These are phyloP conservation scores for Zopfia rhizophila DNA, from an alignment of 2,329 filamentous ascomycete species.

Conservation along the genomic window DNA sequence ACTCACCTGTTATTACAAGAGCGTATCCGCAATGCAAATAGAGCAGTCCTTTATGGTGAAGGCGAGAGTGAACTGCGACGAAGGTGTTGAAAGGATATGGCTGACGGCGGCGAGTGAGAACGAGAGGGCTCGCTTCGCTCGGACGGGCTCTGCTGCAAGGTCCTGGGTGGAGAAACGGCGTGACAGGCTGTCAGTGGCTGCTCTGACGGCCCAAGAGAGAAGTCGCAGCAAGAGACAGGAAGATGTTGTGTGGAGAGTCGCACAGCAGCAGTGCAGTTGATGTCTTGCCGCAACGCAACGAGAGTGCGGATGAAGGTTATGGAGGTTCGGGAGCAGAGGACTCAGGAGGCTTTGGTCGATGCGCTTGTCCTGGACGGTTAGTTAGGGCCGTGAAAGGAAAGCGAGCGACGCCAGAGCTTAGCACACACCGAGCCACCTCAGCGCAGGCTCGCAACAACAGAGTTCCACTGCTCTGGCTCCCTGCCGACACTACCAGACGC, in stretches of 20 bases:
- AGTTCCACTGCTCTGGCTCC: neutral
- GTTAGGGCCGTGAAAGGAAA: neutral
- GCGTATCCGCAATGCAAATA: constrained; percentile 8
- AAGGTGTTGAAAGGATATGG: constrained; percentile 40
- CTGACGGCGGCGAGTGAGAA: constrained; percentile 35
- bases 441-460: no score
- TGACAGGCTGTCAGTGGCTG: constrained; percentile 22
- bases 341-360: constrained; percentile 10
- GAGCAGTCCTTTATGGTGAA: constrained; percentile 26
- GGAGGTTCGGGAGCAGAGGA: constrained; percentile 15
- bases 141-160: constrained; percentile 40
- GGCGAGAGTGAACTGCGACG: constrained; percentile 7
- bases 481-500: neutral
- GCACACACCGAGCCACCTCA: no score
- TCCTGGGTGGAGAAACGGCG: constrained; percentile 35
- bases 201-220: constrained; percentile 19
- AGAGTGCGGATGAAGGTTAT: constrained; percentile 23
- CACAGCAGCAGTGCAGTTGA: constrained; percentile 36
- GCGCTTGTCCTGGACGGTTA: neutral
- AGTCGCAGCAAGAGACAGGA: constrained; percentile 36
- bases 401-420: neutral
- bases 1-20: constrained; percentile 38
- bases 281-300: constrained; percentile 28
- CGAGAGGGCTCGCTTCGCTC: constrained; percentile 40
- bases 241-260: constrained; percentile 30